Evolutionary conservation across 768 basidiomycete species (phyloP).

Genomic region (Boletellus sp.): DNA sequence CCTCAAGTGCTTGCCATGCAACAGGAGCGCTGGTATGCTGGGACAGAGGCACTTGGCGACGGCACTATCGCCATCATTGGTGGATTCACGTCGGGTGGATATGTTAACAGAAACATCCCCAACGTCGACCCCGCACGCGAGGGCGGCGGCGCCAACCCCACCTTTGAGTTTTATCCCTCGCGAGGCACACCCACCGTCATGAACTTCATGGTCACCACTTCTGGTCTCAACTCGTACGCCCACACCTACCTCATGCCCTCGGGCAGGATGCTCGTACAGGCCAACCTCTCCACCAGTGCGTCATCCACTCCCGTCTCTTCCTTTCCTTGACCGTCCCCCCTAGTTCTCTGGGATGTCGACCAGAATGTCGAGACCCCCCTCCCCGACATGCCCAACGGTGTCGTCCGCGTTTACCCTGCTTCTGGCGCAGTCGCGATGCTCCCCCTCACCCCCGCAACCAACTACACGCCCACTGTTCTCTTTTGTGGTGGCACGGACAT

Average conservation of each 20-base stretch:
- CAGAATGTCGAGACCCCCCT: slow-evolving; percentile 58
- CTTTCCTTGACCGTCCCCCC: neutral
- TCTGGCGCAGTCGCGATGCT: slow-evolving; percentile 88
- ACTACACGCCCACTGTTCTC: slow-evolving; percentile 78
- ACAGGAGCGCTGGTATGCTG: slow-evolving; percentile 69
- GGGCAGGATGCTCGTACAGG: slow-evolving; percentile 74
- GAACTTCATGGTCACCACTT: slow-evolving; percentile 67
- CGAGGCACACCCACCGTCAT: slow-evolving; percentile 47
- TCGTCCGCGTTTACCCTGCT: slow-evolving; percentile 85
- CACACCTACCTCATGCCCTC: slow-evolving; percentile 71
- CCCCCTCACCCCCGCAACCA: slow-evolving; percentile 85
- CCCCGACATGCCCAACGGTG: slow-evolving; percentile 67
- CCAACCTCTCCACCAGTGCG: slow-evolving; percentile 70
- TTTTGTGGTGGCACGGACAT: slow-evolving; percentile 91
- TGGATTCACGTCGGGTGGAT: slow-evolving; percentile 70
- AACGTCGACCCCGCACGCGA: slow-evolving; percentile 57
- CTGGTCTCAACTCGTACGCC: slow-evolving; percentile 74
- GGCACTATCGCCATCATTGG: slow-evolving; percentile 79
- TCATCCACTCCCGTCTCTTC: slow-evolving; percentile 10
- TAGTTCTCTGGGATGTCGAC: slow-evolving; percentile 50
- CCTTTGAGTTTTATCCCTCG: slow-evolving; percentile 77
- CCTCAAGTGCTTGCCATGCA: slow-evolving; percentile 60
- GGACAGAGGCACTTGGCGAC: slow-evolving; percentile 66
- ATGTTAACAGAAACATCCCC: slow-evolving; percentile 69
- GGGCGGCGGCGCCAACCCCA: slow-evolving; percentile 69